Evolutionary conservation across 1,139 yeast genomes (phyloP).

Genomic region (Scheffersomyces titani): DNA sequence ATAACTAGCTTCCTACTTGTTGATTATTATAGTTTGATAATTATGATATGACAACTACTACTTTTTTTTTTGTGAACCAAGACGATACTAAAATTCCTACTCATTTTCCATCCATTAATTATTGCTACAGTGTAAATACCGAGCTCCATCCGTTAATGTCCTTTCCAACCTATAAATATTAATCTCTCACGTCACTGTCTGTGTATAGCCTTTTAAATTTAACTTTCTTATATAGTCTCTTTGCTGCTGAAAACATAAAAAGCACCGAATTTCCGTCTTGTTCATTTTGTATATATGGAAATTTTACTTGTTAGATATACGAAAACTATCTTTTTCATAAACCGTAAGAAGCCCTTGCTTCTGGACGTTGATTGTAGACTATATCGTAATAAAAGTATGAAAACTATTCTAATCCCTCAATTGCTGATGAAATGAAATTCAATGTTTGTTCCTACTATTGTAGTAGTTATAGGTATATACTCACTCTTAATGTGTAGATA

Average conservation of each 20-base stretch:
- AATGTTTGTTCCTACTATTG: too few relatives aligned
- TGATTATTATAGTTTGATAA: not conserved
- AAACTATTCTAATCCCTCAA: not conserved
- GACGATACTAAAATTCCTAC: conserved; percentile 4
- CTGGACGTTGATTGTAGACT: not conserved
- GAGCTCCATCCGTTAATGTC: not conserved
- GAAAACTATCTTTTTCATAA: not conserved
- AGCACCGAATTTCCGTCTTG: not conserved
- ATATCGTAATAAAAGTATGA: not conserved
- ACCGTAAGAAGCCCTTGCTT: not conserved
- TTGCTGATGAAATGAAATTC: not conserved
- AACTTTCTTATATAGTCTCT: not conserved
- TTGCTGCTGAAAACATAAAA: not conserved
- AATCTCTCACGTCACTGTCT: not conserved
- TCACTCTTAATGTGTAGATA: too few relatives aligned
- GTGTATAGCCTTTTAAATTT: not conserved
- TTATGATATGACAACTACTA: not conserved
- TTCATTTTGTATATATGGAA: not conserved
- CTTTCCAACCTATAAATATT: not conserved
- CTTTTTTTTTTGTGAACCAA: not conserved
- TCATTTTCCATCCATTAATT: conserved; percentile 1
- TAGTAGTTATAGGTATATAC: too few relatives aligned
- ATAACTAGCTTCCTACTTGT: conserved; percentile 5
- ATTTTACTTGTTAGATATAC: not conserved
- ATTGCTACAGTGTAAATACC: not conserved